Base-by-base conservation (phyloP, 1,284 basidiomycete genomes). In the Spongispora temasekensis region DNA sequence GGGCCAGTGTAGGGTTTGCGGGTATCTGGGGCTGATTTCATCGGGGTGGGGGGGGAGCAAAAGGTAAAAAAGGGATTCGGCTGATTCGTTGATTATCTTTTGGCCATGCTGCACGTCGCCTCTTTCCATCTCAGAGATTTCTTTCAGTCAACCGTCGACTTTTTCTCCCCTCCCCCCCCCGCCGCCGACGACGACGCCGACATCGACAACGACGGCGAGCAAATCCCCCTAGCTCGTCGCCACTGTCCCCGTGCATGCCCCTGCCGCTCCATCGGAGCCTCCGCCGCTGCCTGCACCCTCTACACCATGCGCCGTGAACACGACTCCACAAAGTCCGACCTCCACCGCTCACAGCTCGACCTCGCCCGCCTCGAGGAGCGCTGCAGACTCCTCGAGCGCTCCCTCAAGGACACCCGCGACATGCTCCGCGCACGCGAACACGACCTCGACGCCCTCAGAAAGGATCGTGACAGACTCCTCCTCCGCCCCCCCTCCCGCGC, bases 141-240 rank as follows among this genome's bases (percentile, higher is more conserved):
- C 65, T 81, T 82, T 77, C 77, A 83, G 71, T 79, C 80, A 52
- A 83, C 85, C 59, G 78, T 86, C 78, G 84, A 86, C 68, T 86
- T 85, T 77, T 81, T 88, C 68, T 70, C 80, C 59, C 74, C 78
- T 35, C 21, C 44, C 10, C 23, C 25, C 0, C 44, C 21, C 46
- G 19, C 46, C 17, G 10, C 19, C 46, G 13, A 8, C 5, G 2
- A 2, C 35, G n/a, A 13, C 57, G 66, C 71, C 73, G 67, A 70
- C 71, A 34, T 70, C 8, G 65, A 60, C 34, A 61, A 69, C 0
- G 72, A 73, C 59, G 31, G 59, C 60, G 62, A 64, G 0, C 64
- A 73, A 30, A 44, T 71, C 53, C 69, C 71, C 0, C 62, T 69
- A 48, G 73, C 71, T 1, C 70, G 73, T 6, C 54, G 62, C 23